phyloP scores from a whole-genome alignment of 1,284 basidiomycete species.

The Cerrena zonata region DNA sequence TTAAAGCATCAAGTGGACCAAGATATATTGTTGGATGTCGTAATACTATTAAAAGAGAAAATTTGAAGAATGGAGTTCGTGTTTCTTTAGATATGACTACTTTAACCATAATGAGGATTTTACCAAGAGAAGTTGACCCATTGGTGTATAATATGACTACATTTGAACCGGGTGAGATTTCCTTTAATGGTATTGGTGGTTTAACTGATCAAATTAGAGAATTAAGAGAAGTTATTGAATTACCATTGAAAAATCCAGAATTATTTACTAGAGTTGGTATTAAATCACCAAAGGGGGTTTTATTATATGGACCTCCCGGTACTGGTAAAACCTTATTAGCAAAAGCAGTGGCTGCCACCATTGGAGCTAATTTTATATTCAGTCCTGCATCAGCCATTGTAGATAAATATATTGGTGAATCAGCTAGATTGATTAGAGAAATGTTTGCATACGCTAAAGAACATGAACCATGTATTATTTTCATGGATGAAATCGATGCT shows the following conservation, averaged over 20 bases:
- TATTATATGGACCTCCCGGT: conserved; percentile 89
- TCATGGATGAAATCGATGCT: conserved; percentile 99
- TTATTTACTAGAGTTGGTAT: conserved; percentile 94
- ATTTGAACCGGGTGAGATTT: conserved; percentile 92
- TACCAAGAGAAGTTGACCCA: conserved; percentile 96
- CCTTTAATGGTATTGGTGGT: conserved; percentile 96
- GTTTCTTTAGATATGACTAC: conserved; percentile 99
- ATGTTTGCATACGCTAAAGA: conserved; percentile 98
- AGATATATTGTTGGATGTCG: conserved; percentile 98
- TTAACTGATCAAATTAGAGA: conserved; percentile 95
- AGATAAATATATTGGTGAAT: conserved; percentile 99
- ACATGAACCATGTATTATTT: conserved; percentile 98
- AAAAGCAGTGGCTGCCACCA: conserved; percentile 90
- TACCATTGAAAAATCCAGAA: conserved; percentile 92
- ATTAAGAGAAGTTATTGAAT: conserved; percentile 93
- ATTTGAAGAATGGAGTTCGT: conserved; percentile 90
- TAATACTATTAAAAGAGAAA: conserved; percentile 83
- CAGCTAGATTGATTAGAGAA: conserved; percentile 88
- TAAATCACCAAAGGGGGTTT: conserved; percentile 89
- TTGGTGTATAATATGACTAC: conserved; percentile 99
- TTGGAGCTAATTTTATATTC: conserved; percentile 96
- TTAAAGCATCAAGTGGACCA: conserved; percentile 97
- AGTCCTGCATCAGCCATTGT: conserved; percentile 99
- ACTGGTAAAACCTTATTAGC: conserved; percentile 96
- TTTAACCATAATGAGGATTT: conserved; percentile 95